Evolutionary conservation across 495 filamentous ascomycete genomes (phyloP), one percentile per base, ranked within the genome.

Genomic region (Penicillium nucicola): DNA sequence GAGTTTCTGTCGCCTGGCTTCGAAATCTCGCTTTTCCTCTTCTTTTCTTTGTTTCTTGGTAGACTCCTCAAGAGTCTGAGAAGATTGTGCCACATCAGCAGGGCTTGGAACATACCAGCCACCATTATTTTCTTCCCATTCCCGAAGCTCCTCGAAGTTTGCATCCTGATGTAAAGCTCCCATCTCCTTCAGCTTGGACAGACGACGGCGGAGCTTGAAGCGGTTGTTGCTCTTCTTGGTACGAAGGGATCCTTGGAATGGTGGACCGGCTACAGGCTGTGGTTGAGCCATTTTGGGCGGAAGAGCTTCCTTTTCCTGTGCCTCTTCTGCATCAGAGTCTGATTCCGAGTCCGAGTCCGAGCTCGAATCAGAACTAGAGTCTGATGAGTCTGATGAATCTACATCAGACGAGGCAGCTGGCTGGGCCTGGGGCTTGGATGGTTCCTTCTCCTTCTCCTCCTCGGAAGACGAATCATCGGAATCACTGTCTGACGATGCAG

Each of bases 191-290:
- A 84, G 65, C 37, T 73, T 72, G 5, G 58, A 63, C 0, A 85
- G 63, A 39, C 60, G 69, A 35, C 74, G 76, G 33, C 70, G 62
- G 28, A 78, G 58, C 48, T 73, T 76, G 45, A 71, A 71, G 31
- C 84, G 73, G 10, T 67, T 60, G 52, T 87, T 87, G 48, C 77
- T 77, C 18, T 72, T 69, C 38, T 73, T 74, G 2, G 84, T 87
- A 39, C 57, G 52, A 9, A 55, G 32, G n/a, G 67, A 77, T 23
- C 83, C 82, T 32, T 69, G 33, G 8, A 69, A 69, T 46, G 71
- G 71, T 25, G 65, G 58, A 15, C 64, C 67, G 8, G 56, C 36
- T 19, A 40, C 19, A 41, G n/a, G 15, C 8, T 18, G 46, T 32
- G 17, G 45, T 11, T 48, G 45, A 5, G 12, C 25, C 25, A 22